Base-by-base conservation (phyloP, 345 rosid genomes). In the Brassica cretica region DNA sequence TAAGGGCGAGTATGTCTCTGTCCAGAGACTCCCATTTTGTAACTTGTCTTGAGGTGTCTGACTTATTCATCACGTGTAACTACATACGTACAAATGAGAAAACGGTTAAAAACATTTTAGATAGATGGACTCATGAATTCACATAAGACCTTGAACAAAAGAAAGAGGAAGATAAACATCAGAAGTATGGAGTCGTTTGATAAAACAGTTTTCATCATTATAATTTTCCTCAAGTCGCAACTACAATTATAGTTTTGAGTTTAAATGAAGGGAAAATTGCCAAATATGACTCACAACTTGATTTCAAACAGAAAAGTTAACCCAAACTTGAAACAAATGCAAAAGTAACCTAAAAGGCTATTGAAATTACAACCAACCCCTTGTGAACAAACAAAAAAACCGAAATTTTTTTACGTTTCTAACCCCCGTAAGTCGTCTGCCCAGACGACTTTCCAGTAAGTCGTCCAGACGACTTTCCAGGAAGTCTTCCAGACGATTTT, bases 1-100 rank as follows among this genome's bases (percentile, higher is more conserved):
- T 53, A 35, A 33, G 1, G 2, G 27, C 58, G 35, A 55, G 78
- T 65, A 24, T 35, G 71, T 74, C 77, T 33, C 77, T 65, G 12
- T 65, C 8, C 10, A 74, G 29, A 32, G 37, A 14, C 33, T 8
- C 77, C 77, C 77, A 74, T 0, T 46, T 63, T 27, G 32, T 2
- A 46, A 62, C 60, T 46, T 24, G 64, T 73, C 35, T 4, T 73
- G 64, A 64, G 15, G 10, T 74, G 11, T 49, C 25, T 64, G 5
- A 10, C 77, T 64, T 74, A 9, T 19, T 35, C 77, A 51, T 65
- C 55, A 51, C 62, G 35, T 25, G 27, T 8, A 62, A 25, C 56
- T 53, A 71, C 67, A 37, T 2, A 21, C 1, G n/a, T 16, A 71
- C 8, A 6, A 33, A 7, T 53, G 10, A 16, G 24, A 67, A 67